Conservation (phyloP, 2,329 filamentous ascomycete species). For the Fusarium transvaalense region DNA sequence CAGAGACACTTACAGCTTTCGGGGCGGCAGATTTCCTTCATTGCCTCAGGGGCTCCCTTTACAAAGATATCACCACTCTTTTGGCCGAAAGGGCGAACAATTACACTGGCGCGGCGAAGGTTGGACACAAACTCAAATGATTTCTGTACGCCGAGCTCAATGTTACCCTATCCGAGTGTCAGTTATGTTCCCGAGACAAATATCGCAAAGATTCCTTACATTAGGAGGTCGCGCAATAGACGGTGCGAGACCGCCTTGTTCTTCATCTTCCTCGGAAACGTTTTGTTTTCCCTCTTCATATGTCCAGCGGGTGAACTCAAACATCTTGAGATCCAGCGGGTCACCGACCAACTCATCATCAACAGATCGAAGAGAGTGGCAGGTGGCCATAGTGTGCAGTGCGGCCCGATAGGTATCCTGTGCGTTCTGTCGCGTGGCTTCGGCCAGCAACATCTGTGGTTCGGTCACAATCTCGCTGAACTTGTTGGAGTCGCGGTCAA, state of each 20-base stretch:
- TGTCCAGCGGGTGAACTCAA: constrained; percentile 92
- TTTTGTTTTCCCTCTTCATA: constrained; percentile 89
- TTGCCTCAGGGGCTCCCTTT: constrained; percentile 96
- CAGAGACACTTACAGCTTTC: constrained; percentile 74
- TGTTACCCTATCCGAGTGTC: constrained; percentile 58
- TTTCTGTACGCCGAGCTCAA: constrained; percentile 91
- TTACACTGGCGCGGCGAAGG: constrained; percentile 89
- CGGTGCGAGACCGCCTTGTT: constrained; percentile 81
- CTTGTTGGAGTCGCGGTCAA: constrained; percentile 69
- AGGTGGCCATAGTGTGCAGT: constrained; percentile 96
- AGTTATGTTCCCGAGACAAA: background rate
- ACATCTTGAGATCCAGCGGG: constrained; percentile 97
- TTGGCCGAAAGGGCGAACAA: constrained; percentile 89
- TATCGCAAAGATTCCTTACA: constrained; percentile 58
- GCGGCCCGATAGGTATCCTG: constrained; percentile 67
- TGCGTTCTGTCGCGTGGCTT: constrained; percentile 46
- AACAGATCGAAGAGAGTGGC: constrained; percentile 88
- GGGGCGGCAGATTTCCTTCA: constrained; percentile 89
- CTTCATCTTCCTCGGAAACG: constrained; percentile 75
- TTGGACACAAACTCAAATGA: constrained; percentile 96
- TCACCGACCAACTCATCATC: constrained; percentile 93
- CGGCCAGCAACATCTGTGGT: constrained; percentile 68
- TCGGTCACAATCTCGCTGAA: constrained; percentile 84
- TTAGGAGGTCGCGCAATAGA: constrained; percentile 87
- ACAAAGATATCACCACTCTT: constrained; percentile 90